These are phyloP conservation scores for Eragrostis tef DNA, from an alignment of 202 grass and related monocot genomes.

Conservation along the genomic window DNA sequence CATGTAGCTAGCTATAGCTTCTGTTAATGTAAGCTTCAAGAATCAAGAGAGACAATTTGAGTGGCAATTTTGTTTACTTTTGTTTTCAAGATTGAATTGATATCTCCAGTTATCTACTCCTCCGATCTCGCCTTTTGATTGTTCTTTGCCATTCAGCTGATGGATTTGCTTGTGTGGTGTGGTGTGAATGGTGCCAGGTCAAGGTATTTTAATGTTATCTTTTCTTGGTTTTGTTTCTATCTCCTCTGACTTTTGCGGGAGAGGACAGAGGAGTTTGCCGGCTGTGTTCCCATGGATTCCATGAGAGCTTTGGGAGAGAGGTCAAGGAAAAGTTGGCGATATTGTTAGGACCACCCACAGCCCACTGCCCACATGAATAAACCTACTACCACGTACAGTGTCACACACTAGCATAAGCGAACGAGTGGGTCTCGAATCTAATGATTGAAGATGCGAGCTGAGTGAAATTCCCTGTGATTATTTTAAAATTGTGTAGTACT, in stretches of 20 bases:
- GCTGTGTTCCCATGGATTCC: constrained; percentile 56
- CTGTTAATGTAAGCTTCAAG: constrained; percentile 35
- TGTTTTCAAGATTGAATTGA: constrained; percentile 18
- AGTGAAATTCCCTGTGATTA: neutral
- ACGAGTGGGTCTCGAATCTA: constrained; percentile 33
- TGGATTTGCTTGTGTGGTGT: constrained; percentile 44
- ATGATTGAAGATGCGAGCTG: neutral
- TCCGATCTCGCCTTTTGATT: constrained; percentile 19
- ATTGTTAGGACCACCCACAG: constrained; percentile 54
- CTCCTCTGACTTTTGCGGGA: constrained; percentile 48
- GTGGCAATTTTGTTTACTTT: constrained; percentile 26
- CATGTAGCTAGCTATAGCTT: constrained; percentile 24
- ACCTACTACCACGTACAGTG: constrained; percentile 30
- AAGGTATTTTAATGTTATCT: constrained; percentile 46
- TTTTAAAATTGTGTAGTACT: neutral
- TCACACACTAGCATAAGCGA: constrained; percentile 20
- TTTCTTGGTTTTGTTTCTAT: constrained; percentile 49
- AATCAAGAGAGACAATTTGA: constrained; percentile 8
- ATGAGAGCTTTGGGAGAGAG: constrained; percentile 41
- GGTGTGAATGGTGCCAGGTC: constrained; percentile 32
- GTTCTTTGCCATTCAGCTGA: constrained; percentile 2
- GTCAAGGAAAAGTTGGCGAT: constrained; percentile 46
- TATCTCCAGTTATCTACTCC: constrained; percentile 9
- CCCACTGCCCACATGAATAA: constrained; percentile 42
- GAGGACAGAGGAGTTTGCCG: constrained; percentile 12